Evolutionary conservation across 768 basidiomycete species (phyloP), one percentile per base, ranked within the genome.

Genomic region (Collybiopsis luxurians): DNA sequence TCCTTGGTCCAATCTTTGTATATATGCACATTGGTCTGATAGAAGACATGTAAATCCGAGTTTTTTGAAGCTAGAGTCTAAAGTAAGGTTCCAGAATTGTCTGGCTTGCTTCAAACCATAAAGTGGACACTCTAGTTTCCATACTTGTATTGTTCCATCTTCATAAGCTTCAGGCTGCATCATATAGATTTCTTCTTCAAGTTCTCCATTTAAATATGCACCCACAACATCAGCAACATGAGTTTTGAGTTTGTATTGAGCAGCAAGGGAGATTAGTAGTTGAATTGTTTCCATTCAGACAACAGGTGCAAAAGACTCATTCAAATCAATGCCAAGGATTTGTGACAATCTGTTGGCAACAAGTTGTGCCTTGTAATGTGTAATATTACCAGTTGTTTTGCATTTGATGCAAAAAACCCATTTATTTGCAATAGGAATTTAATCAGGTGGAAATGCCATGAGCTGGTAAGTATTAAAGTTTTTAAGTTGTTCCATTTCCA

Each of bases 141-240:
- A 59, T 2, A 65, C 61, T 12, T 44, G 38, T 21, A 43, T 57
- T 53, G 55, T 55, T 1, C 56, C 55, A 36, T 63, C 49, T 1
- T 59, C 55, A 28, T 61, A 67, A 2, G 68, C 65, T 0, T 60
- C 63, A 1, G 73, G 73, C 19, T 69, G 61, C 23, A 65, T 40
- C 72, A 78, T 73, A 59, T 71, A 78, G 39, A 77, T 71, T 0
- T 54, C 39, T 30, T 63, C 60, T 11, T 65, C 64, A 15, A 75
- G 66, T 2, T n/a, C n/a, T n/a, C n/a, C n/a, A n/a, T n/a, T n/a
- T n/a, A n/a, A n/a, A n/a, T n/a, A n/a, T n/a, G n/a, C 72, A 0
- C 57, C 56, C 15, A 67, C 75, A 17, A 82, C 69, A 60, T 84
- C 75, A 6, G 79, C 63, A 46, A 64, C 69, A 19, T 75, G 61